Conservation (phyloP, 441 rosid genomes). For the Theobroma grandiflorum region DNA sequence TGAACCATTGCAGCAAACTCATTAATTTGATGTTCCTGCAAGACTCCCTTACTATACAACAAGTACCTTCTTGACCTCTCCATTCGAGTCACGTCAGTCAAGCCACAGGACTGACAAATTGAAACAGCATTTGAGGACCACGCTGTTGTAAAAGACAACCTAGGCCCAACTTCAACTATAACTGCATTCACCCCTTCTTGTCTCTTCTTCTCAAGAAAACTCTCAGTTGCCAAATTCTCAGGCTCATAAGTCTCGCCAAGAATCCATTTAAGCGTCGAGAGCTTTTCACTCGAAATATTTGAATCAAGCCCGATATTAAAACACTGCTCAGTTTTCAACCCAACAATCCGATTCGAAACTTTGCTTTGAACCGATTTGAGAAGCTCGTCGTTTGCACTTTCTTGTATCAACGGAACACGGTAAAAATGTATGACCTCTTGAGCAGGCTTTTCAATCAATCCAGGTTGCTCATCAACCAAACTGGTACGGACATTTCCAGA, state of each 20-base stretch:
- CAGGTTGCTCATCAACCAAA: conserved; percentile 50
- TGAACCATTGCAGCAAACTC: conserved; percentile 88
- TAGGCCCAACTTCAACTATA: conserved; percentile 88
- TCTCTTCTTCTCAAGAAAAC: conserved; percentile 83
- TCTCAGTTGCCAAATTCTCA: conserved; percentile 74
- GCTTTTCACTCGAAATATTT: conserved; percentile 55
- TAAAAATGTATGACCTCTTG: conserved; percentile 75
- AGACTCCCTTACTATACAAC: conserved; percentile 61
- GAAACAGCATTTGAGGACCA: conserved; percentile 98
- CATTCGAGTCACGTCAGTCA: conserved; percentile 78
- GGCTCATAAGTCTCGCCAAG: conserved; percentile 94
- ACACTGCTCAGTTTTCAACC: conserved; percentile 86
- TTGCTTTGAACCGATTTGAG: conserved; percentile 71
- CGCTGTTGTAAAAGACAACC: conserved; percentile 94
- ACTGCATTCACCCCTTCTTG: conserved; percentile 65
- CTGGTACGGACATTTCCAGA: conserved; percentile 38
- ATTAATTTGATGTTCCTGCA: conserved; percentile 60
- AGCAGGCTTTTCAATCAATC: conserved; percentile 56
- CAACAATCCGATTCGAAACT: conserved; percentile 71
- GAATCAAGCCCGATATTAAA: conserved; percentile 73
- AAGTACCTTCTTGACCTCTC: conserved; percentile 92
- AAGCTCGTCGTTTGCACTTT: conserved; percentile 70
- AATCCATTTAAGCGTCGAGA: conserved; percentile 77
- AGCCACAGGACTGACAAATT: conserved; percentile 80
- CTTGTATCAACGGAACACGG: conserved; percentile 84